phyloP scores from a whole-genome alignment of 2,329 filamentous ascomycete genomes.

The Xylaria multiplex region DNA sequence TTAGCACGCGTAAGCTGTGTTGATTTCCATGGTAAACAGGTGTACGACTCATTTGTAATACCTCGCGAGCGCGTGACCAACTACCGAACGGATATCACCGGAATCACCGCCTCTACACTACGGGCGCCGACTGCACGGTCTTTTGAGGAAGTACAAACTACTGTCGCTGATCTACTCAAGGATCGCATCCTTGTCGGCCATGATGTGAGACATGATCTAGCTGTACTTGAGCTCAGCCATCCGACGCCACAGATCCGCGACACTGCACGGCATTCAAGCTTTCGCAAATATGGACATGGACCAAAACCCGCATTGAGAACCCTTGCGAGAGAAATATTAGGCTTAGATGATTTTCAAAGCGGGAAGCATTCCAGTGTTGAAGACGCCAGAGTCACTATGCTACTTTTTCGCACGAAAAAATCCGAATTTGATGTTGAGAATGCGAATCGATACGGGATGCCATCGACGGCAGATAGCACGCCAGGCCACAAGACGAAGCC shows the following conservation, averaged over 20 bases:
- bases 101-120: constrained; percentile 80
- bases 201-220: constrained; percentile 75
- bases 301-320: constrained; percentile 67
- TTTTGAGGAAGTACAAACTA: constrained; percentile 80
- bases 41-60: constrained; percentile 93
- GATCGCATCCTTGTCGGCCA: constrained; percentile 77
- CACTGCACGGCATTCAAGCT: constrained; percentile 35
- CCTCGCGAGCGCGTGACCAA: constrained; percentile 83
- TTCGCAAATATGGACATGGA: constrained; percentile 34
- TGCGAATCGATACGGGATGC: constrained; percentile 69
- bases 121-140: constrained; percentile 64
- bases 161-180: constrained; percentile 72
- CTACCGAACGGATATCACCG: constrained; percentile 88
- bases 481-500: constrained; percentile 52
- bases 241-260: constrained; percentile 67
- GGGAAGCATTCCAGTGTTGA: constrained; percentile 74
- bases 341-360: constrained; percentile 69
- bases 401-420: constrained; percentile 86
- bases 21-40: constrained; percentile 90
- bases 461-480: constrained; percentile 40
- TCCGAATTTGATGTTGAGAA: constrained; percentile 85
- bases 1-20: constrained; percentile 90
- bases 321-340: constrained; percentile 59
- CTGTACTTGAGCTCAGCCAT: constrained; percentile 80
- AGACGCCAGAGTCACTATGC: constrained; percentile 91